phyloP scores from a whole-genome alignment of 2,329 filamentous ascomycete species.

The Alternaria triticina region DNA sequence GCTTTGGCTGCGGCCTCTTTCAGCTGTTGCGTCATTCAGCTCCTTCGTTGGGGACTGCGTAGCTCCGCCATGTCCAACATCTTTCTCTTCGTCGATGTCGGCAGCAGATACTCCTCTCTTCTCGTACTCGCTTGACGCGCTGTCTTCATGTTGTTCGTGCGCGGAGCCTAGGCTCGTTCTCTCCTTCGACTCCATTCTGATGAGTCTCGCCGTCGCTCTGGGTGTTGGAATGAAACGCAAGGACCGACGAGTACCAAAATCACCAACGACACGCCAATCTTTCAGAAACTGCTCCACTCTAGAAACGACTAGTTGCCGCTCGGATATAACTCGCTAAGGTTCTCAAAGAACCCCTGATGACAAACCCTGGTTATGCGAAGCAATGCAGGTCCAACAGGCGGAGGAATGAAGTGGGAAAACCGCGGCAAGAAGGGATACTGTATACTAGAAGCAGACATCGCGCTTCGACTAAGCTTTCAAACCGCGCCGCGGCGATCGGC shows the following conservation, averaged over 20 bases:
- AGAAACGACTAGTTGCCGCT: neutral
- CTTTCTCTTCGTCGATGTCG: slow-evolving; percentile 21
- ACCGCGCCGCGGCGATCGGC: neutral
- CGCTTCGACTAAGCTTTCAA: neutral
- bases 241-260: neutral
- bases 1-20: slow-evolving; percentile 5
- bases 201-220: neutral
- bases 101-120: slow-evolving; percentile 10
- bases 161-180: slow-evolving; percentile 13
- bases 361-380: slow-evolving; percentile 2
- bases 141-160: slow-evolving; percentile 9
- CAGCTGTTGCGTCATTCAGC: neutral
- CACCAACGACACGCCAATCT: neutral
- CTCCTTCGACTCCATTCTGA: neutral
- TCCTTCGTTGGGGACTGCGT: neutral
- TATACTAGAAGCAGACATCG: neutral
- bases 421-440: neutral
- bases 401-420: neutral
- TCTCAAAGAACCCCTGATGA: slow-evolving; percentile 8
- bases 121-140: slow-evolving; percentile 20
- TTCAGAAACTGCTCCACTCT: slow-evolving; percentile 5
- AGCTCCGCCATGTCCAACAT: slow-evolving; percentile 13
- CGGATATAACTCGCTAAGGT: slow-evolving; percentile 20
- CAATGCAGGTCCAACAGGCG: neutral
- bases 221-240: neutral